A percentile compares a stretch with the other conserved stretches of the same genome.
Conservation (phyloP, 140 eudicot genomes). For the Erigeron philadelphicus region DNA sequence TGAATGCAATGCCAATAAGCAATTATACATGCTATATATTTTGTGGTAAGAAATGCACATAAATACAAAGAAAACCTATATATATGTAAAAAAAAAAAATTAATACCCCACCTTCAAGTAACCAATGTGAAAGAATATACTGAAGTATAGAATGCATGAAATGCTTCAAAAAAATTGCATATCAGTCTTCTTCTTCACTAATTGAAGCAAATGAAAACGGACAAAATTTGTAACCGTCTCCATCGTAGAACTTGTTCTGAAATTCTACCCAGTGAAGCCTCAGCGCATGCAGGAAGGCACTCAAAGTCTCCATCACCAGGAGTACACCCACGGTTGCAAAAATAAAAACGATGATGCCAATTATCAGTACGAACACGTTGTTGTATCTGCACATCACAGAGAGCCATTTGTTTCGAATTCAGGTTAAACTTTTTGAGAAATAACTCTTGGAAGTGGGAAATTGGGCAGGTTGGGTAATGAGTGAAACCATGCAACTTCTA, state of each 20-base stretch:
- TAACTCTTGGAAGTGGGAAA: background rate
- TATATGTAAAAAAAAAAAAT: background rate
- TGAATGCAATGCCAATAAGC: background rate
- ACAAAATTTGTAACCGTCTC: conserved; percentile 63
- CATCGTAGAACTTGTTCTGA: conserved; percentile 69
- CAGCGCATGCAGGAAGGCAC: conserved; percentile 74
- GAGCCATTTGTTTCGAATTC: background rate
- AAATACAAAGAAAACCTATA: conserved; percentile 14
- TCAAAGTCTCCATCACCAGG: conserved; percentile 72
- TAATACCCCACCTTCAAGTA: background rate
- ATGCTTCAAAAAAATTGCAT: background rate
- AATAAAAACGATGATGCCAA: conserved; percentile 55
- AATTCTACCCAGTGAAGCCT: conserved; percentile 90
- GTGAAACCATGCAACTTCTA: no score
- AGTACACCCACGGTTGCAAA: conserved; percentile 75
- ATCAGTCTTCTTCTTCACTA: conserved; percentile 42
- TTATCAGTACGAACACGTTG: conserved; percentile 41
- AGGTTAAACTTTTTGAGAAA: background rate
- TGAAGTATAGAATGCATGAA: background rate
- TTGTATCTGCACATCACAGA: conserved; percentile 44
- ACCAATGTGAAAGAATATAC: background rate
- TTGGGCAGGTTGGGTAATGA: no score
- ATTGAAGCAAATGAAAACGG: conserved; percentile 61
- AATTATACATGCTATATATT: background rate
- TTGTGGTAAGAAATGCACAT: conserved; percentile 15